Evolutionary conservation across 2,329 filamentous ascomycete species (phyloP).

Genomic region (Fusarium solani-melongenae): DNA sequence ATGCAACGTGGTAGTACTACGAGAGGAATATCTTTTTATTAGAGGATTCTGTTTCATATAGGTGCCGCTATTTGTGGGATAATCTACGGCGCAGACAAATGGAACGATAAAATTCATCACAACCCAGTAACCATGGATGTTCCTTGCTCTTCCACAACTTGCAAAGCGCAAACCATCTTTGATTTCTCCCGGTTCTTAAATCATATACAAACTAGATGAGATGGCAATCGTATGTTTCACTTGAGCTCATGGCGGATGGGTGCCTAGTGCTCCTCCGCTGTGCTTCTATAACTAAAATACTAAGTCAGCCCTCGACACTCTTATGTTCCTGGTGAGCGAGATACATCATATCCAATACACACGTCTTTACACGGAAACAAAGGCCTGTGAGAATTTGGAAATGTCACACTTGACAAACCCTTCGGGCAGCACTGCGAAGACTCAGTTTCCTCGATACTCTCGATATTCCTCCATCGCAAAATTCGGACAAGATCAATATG

Average conservation of each 20-base stretch:
- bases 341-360: too few species aligned
- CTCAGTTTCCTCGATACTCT: too few species aligned
- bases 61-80: not conserved
- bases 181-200: not conserved
- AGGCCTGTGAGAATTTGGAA: too few species aligned
- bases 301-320: not conserved
- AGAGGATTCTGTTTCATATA: not conserved
- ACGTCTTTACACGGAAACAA: too few species aligned
- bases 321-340: too few species aligned
- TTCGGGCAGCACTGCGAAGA: too few species aligned
- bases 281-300: not conserved
- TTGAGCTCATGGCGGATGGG: not conserved
- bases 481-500: too few species aligned
- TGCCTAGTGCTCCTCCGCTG: not conserved
- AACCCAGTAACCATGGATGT: not conserved
- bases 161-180: not conserved
- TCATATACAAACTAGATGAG: not conserved
- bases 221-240: not conserved
- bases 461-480: too few species aligned
- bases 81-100: not conserved
- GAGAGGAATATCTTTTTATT: not conserved
- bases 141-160: not conserved
- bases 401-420: too few species aligned
- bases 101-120: not conserved
- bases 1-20: not conserved